These are phyloP conservation scores for Carex parvula DNA, from an alignment of 176 grass and related monocot species.

Conservation along the genomic window DNA sequence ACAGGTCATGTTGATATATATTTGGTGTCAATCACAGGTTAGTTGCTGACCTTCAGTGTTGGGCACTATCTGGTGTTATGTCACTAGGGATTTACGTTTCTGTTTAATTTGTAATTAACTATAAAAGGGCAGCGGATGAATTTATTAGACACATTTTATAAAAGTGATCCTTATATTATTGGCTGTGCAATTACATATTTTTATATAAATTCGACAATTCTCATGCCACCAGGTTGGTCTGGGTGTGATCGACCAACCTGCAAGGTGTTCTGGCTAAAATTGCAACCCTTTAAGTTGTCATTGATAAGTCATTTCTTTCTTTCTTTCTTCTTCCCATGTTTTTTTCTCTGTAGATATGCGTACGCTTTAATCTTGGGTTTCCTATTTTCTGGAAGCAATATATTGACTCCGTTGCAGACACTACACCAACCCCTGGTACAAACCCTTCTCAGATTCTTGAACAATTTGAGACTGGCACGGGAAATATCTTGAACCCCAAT, in stretches of 20 bases:
- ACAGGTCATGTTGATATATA: background rate
- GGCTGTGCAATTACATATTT: slow-evolving; percentile 5
- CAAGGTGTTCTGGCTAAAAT: background rate
- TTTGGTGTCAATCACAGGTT: background rate
- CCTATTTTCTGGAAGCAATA: background rate
- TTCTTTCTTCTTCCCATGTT: background rate
- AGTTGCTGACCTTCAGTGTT: background rate
- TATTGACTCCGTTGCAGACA: background rate
- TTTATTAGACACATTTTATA: background rate
- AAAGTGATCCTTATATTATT: background rate
- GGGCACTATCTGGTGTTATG: background rate
- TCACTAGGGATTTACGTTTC: background rate
- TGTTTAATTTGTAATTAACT: slow-evolving; percentile 2
- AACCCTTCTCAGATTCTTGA: background rate
- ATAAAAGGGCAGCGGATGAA: background rate
- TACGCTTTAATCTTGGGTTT: background rate
- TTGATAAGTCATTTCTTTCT: background rate
- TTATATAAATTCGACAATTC: background rate
- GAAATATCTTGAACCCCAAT: background rate
- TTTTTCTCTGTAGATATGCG: slow-evolving; percentile 1
- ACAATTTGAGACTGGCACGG: too few species aligned
- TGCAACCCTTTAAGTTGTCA: background rate
- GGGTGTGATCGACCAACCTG: background rate
- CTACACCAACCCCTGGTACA: background rate
- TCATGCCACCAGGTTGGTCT: background rate